Percentiles rank a stretch among this genome's conserved stretches.
Evolutionary conservation across 2,329 filamentous ascomycete genomes (phyloP).

Genomic region (Dactylellina sp.): DNA sequence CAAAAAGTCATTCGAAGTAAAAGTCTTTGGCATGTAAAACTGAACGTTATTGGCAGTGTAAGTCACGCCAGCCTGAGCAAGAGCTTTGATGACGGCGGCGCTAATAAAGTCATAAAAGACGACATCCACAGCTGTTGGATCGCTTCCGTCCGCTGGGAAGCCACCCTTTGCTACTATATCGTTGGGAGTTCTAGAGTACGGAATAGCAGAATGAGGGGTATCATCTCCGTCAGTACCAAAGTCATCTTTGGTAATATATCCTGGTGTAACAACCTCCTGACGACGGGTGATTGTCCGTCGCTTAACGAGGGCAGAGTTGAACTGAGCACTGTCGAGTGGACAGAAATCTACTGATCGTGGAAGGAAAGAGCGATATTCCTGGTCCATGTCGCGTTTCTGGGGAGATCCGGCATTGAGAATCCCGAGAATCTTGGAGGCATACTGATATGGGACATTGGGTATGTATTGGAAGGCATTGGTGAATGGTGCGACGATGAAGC

Average conservation of each 20-base stretch:
- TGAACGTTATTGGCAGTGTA: conserved; percentile 29
- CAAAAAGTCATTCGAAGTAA: conserved; percentile 52
- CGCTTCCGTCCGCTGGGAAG: conserved; percentile 68
- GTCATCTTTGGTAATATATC: conserved; percentile 92
- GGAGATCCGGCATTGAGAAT: conserved; percentile 69
- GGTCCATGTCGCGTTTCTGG: conserved; percentile 49
- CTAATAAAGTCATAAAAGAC: conserved; percentile 93
- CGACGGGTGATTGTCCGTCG: conserved; percentile 66
- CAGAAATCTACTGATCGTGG: conserved; percentile 57
- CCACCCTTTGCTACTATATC: conserved; percentile 77
- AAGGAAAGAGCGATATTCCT: conserved; percentile 41
- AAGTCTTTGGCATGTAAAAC: conserved; percentile 33
- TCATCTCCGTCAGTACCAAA: conserved; percentile 87
- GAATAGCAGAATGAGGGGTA: conserved; percentile 80
- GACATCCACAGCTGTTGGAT: conserved; percentile 82
- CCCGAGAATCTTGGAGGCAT: conserved; percentile 76
- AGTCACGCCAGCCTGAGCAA: conserved; percentile 30
- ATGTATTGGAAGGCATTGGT: conserved; percentile 80
- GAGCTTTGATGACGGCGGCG: conserved; percentile 74
- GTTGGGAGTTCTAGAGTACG: conserved; percentile 83
- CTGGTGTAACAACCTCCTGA: conserved; percentile 68
- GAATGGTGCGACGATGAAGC: conserved; percentile 89
- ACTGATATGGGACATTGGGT: conserved; percentile 81
- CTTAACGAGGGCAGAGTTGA: conserved; percentile 58
- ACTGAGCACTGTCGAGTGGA: conserved; percentile 43